Conservation (phyloP, 768 basidiomycete species). For the Termitomyces sp. region DNA sequence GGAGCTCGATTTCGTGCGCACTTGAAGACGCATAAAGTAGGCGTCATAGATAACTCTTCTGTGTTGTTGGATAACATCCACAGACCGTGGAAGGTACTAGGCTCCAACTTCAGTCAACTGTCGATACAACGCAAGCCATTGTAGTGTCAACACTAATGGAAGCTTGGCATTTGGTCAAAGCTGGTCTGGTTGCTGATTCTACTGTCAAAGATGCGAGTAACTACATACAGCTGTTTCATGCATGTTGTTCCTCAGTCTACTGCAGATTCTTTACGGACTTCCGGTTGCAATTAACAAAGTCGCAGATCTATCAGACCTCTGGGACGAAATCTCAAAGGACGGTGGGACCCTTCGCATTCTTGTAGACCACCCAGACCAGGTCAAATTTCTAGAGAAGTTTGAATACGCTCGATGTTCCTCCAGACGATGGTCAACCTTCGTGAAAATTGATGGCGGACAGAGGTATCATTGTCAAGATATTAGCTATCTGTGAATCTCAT, state of each 20-base stretch:
- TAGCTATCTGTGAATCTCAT: conserved; percentile 15
- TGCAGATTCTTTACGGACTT: conserved; percentile 78
- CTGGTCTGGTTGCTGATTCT: conserved; percentile 68
- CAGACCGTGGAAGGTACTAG: conserved; percentile 76
- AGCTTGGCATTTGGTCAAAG: conserved; percentile 69
- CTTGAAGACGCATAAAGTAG: conserved; percentile 81
- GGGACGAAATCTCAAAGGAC: conserved; percentile 50
- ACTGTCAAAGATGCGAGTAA: conserved; percentile 73
- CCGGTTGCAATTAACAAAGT: conserved; percentile 73
- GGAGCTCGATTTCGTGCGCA: conserved; percentile 78
- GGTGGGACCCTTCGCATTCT: conserved; percentile 68
- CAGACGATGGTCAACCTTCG: conserved; percentile 70
- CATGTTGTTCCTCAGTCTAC: conserved; percentile 1
- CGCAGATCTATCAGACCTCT: conserved; percentile 60
- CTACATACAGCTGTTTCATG: background rate
- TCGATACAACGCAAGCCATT: conserved; percentile 56
- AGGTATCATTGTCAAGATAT: conserved; percentile 46
- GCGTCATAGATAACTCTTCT: background rate
- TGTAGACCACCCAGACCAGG: conserved; percentile 75
- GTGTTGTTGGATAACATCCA: conserved; percentile 6
- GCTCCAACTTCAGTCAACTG: conserved; percentile 61
- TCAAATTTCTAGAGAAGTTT: conserved; percentile 61
- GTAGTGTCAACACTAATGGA: conserved; percentile 85
- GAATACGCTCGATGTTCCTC: conserved; percentile 40
- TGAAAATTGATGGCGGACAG: conserved; percentile 78